Percentiles rank a stretch among this genome's conserved stretches.
Conservation (phyloP, 1,284 basidiomycete species). For the Ganoderma meredithae region DNA sequence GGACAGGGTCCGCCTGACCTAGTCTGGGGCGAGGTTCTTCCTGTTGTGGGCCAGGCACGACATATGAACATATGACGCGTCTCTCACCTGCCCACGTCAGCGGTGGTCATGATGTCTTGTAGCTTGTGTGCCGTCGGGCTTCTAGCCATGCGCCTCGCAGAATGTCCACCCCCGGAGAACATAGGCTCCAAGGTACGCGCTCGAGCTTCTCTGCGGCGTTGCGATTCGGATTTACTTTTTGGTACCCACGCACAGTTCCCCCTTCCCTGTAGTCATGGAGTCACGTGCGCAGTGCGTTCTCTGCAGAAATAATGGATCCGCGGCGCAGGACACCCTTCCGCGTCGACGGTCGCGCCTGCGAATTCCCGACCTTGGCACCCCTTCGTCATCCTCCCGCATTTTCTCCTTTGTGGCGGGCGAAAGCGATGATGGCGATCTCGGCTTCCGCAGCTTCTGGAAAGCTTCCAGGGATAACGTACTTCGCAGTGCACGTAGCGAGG, state of each 20-base stretch:
- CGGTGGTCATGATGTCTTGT: not conserved
- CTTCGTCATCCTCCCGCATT: not conserved
- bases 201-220: not conserved
- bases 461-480: constrained; percentile 4
- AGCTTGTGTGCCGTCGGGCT: not conserved
- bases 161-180: constrained; percentile 1
- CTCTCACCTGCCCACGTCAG: not conserved
- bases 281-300: not conserved
- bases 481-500: constrained; percentile 26
- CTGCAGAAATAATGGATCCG: not conserved
- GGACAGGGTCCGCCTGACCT: not conserved
- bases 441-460: constrained; percentile 8
- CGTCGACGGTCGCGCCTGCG: not conserved
- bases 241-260: not conserved
- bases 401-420: not conserved
- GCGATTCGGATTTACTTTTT: not conserved
- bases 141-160: not conserved
- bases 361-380: not conserved
- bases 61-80: not conserved
- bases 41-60: not conserved
- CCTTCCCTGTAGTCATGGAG: not conserved
- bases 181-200: not conserved
- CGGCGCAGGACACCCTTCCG: not conserved
- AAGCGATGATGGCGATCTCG: constrained; percentile 15
- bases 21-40: not conserved